A percentile compares a stretch with the other conserved stretches of the same genome.
Evolutionary conservation across 495 filamentous ascomycete species (phyloP).

Genomic region (Mytilinidion resinicola): DNA sequence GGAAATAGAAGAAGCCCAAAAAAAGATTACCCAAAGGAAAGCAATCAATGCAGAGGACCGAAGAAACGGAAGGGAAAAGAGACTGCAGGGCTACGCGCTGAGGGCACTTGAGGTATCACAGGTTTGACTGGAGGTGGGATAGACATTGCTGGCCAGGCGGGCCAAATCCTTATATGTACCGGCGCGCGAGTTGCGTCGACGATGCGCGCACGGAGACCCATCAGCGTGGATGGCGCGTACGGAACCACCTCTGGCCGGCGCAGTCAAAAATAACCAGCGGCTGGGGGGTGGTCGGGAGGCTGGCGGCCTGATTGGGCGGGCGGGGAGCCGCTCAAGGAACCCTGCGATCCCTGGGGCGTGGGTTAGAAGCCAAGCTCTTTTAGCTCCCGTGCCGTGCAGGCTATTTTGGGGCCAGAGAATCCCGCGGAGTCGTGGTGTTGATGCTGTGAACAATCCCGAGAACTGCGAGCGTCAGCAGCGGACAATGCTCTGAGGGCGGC

Average conservation of each 20-base stretch:
- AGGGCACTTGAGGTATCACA: neutral
- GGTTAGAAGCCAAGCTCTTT: neutral
- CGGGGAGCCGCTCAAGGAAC: constrained; percentile 1
- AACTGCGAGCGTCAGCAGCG: too few relatives aligned
- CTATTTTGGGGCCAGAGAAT: neutral
- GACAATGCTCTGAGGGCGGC: too few relatives aligned
- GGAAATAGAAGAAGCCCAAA: constrained; percentile 4
- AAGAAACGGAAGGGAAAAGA: neutral
- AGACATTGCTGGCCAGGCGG: neutral
- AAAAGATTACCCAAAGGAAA: neutral
- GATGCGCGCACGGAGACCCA: neutral
- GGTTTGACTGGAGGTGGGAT: neutral
- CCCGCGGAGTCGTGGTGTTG: too few relatives aligned
- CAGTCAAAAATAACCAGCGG: neutral
- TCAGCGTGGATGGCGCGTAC: neutral
- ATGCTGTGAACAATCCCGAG: too few relatives aligned
- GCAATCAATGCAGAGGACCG: neutral
- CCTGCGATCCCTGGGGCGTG: neutral
- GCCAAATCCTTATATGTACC: neutral
- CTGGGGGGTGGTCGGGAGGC: neutral
- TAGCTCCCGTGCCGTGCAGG: constrained; percentile 2
- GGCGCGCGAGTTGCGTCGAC: neutral
- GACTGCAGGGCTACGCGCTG: neutral
- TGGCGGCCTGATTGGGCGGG: neutral
- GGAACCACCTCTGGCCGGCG: neutral